Evolutionary conservation across 2,329 filamentous ascomycete genomes (phyloP).

Genomic region (Fusarium citri): DNA sequence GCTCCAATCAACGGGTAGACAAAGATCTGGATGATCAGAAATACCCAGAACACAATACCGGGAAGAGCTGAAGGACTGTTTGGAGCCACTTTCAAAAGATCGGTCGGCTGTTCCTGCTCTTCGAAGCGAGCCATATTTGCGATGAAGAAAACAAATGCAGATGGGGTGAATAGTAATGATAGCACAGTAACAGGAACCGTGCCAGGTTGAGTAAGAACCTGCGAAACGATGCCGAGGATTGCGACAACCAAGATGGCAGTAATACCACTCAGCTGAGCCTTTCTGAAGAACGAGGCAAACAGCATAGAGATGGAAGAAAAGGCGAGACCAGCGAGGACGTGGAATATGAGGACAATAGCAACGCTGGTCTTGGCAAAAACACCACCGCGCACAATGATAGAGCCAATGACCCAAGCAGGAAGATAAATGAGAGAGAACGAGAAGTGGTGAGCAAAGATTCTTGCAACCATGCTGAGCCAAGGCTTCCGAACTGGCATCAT

Average conservation of each 20-base stretch:
- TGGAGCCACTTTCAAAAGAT: conserved; percentile 72
- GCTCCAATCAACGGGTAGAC: conserved; percentile 81
- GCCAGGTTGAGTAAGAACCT: conserved; percentile 73
- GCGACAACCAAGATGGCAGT: conserved; percentile 78
- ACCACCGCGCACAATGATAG: conserved; percentile 69
- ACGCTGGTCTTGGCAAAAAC: conserved; percentile 74
- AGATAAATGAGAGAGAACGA: conserved; percentile 84
- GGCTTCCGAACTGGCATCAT: conserved; percentile 84
- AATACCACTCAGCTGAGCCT: conserved; percentile 88
- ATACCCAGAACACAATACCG: conserved; percentile 81
- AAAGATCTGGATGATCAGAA: conserved; percentile 81
- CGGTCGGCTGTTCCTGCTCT: conserved; percentile 66
- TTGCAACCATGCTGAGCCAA: conserved; percentile 82
- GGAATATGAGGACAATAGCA: conserved; percentile 77
- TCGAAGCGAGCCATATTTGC: conserved; percentile 83
- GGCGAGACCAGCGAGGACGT: conserved; percentile 80
- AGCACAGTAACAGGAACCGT: conserved; percentile 76
- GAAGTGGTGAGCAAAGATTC: conserved; percentile 83
- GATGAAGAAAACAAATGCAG: conserved; percentile 87
- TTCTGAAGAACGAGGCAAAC: conserved; percentile 85
- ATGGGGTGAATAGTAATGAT: conserved; percentile 83
- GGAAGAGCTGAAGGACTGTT: conserved; percentile 75
- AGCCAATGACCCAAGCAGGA: conserved; percentile 85
- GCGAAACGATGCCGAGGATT: conserved; percentile 83
- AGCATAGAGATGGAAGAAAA: conserved; percentile 84